phyloP scores from a whole-genome alignment of 495 filamentous ascomycete species.

The Penicillium maclennaniae region DNA sequence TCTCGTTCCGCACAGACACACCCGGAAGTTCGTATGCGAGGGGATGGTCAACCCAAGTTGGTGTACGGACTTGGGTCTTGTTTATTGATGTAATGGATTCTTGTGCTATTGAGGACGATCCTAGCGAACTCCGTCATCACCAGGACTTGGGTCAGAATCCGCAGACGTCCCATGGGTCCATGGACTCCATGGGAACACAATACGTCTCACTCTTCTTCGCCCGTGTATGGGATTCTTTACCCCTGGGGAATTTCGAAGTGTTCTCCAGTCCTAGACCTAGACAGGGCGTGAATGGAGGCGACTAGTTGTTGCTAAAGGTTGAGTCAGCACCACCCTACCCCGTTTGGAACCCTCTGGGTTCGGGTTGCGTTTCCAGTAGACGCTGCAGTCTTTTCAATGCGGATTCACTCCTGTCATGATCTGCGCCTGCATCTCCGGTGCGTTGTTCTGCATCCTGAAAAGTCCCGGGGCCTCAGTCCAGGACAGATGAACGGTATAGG shows the following conservation, averaged over 20 bases:
- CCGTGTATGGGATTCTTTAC: background rate
- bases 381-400: slow-evolving; percentile 2
- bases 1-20: background rate
- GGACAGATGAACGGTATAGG: background rate
- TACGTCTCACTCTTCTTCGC: background rate
- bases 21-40: background rate
- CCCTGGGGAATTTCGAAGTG: slow-evolving; percentile 3
- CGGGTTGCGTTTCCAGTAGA: slow-evolving; percentile 4
- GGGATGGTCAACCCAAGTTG: background rate
- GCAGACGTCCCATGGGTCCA: background rate
- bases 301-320: background rate
- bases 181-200: background rate
- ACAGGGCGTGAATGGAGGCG: slow-evolving; percentile 1
- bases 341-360: slow-evolving; percentile 5
- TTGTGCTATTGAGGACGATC: background rate
- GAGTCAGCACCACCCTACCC: background rate
- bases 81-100: background rate
- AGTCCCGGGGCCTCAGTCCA: background rate
- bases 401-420: background rate
- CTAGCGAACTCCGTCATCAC: background rate
- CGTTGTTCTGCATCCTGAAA: background rate
- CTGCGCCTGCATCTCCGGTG: background rate
- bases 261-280: slow-evolving; percentile 1
- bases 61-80: background rate
- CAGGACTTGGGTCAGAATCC: background rate